Evolutionary conservation across 768 basidiomycete genomes (phyloP).

Genomic region (Phallus indusiatus): DNA sequence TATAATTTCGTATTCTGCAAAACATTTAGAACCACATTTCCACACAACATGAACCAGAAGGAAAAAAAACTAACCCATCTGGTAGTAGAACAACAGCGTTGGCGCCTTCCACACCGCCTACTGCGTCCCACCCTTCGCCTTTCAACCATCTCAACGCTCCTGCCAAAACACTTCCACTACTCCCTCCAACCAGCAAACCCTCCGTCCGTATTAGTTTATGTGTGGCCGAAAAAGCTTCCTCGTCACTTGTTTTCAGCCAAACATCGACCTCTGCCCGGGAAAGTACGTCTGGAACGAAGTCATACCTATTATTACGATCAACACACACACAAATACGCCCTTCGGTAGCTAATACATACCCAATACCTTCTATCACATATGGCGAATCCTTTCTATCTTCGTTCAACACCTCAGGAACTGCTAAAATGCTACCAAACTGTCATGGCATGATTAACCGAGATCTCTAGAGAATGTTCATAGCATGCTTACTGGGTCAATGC

Average conservation of each 20-base stretch:
- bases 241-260: slow-evolving; percentile 85
- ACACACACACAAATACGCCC: neutral
- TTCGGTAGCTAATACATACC: slow-evolving; percentile 23
- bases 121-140: slow-evolving; percentile 44
- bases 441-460: neutral
- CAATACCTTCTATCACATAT: slow-evolving; percentile 94
- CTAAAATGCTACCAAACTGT: slow-evolving; percentile 83
- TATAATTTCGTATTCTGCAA: slow-evolving; percentile 80
- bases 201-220: slow-evolving; percentile 71
- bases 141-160: slow-evolving; percentile 74
- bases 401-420: slow-evolving; percentile 59
- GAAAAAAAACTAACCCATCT: slow-evolving; percentile 67
- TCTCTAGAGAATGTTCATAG: neutral
- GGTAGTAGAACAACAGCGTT: slow-evolving; percentile 88
- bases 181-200: slow-evolving; percentile 88
- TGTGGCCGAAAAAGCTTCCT: slow-evolving; percentile 70
- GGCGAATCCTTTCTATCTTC: slow-evolving; percentile 33
- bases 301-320: slow-evolving; percentile 37
- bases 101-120: slow-evolving; percentile 57
- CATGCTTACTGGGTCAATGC: slow-evolving; percentile 73
- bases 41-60: neutral
- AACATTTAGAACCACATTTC: neutral
- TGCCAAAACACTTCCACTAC: slow-evolving; percentile 77
- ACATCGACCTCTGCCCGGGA: slow-evolving; percentile 59
- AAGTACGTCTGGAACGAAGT: slow-evolving; percentile 84